phyloP scores from a whole-genome alignment of 2,329 filamentous ascomycete genomes.

The Penicillium sp. region DNA sequence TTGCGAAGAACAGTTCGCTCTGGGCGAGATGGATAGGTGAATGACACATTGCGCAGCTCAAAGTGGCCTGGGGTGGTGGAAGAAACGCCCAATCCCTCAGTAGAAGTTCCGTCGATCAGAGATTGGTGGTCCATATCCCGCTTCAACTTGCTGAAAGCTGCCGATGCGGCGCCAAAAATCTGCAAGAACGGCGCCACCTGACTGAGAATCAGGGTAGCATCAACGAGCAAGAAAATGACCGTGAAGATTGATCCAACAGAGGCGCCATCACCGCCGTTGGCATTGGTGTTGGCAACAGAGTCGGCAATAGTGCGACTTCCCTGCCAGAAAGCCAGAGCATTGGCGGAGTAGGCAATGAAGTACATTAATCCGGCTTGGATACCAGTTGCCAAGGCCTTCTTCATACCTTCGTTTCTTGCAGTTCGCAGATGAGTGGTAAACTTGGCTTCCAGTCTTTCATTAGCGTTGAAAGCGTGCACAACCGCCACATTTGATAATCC shows the following conservation, averaged over 20 bases:
- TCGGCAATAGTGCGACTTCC: slow-evolving; percentile 61
- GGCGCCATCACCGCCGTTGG: slow-evolving; percentile 17
- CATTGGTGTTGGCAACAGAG: slow-evolving; percentile 20
- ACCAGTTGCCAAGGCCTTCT: slow-evolving; percentile 62
- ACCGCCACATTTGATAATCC: slow-evolving; percentile 63
- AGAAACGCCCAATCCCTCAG: slow-evolving; percentile 25
- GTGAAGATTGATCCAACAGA: slow-evolving; percentile 45
- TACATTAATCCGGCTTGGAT: slow-evolving; percentile 66
- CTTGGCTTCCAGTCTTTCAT: slow-evolving; percentile 61
- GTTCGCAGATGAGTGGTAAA: slow-evolving; percentile 60
- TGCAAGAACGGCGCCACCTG: slow-evolving; percentile 48
- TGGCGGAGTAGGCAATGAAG: slow-evolving; percentile 70
- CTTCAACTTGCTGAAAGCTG: slow-evolving; percentile 61
- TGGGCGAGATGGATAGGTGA: slow-evolving; percentile 38
- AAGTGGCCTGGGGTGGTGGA: slow-evolving; percentile 34
- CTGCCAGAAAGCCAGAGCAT: slow-evolving; percentile 71
- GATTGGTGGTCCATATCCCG: slow-evolving; percentile 60
- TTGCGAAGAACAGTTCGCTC: slow-evolving; percentile 34
- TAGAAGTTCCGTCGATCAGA: slow-evolving; percentile 48
- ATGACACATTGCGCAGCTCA: slow-evolving; percentile 41
- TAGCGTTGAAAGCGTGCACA: slow-evolving; percentile 68
- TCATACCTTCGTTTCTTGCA: slow-evolving; percentile 58
- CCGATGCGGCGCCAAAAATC: slow-evolving; percentile 53
- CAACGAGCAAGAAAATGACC: slow-evolving; percentile 45
- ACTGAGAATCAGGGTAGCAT: slow-evolving; percentile 44